Percentiles rank a stretch among this genome's conserved stretches.
Evolutionary conservation across 192 early-diverging fungal species (phyloP).

Genomic region (Coemansia sp.): DNA sequence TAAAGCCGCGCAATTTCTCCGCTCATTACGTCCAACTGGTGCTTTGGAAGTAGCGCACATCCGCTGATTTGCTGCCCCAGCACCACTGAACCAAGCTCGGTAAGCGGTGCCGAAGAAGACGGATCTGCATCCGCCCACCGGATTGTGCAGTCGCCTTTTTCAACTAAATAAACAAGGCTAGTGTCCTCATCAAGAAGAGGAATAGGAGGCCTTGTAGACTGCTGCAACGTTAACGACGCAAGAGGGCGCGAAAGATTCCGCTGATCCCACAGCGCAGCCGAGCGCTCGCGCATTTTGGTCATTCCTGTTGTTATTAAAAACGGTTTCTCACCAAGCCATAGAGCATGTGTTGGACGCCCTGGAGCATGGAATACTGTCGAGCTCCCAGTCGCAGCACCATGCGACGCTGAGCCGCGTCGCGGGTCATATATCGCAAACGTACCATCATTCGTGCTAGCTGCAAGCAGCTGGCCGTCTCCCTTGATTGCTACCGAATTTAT

Average conservation of each 20-base stretch:
- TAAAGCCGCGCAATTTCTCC: slow-evolving; percentile 69
- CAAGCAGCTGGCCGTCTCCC: slow-evolving; percentile 41
- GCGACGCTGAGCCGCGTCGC: not conserved
- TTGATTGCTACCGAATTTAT: slow-evolving; percentile 33
- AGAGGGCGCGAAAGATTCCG: slow-evolving; percentile 63
- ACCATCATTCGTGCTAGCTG: slow-evolving; percentile 32
- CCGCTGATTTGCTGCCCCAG: slow-evolving; percentile 49
- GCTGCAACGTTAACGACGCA: slow-evolving; percentile 61
- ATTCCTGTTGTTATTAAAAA: slow-evolving; percentile 73
- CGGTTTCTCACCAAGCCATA: slow-evolving; percentile 70
- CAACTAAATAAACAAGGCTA: slow-evolving; percentile 68
- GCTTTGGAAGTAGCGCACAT: slow-evolving; percentile 72
- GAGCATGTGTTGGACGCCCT: slow-evolving; percentile 54
- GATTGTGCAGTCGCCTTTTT: slow-evolving; percentile 68
- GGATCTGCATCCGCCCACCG: slow-evolving; percentile 67
- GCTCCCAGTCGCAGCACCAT: slow-evolving; percentile 8
- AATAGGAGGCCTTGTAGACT: slow-evolving; percentile 67
- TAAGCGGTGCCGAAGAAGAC: slow-evolving; percentile 26
- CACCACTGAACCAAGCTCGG: slow-evolving; percentile 38
- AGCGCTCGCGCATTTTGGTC: slow-evolving; percentile 65
- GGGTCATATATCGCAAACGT: slow-evolving; percentile 30
- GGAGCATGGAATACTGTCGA: slow-evolving; percentile 33
- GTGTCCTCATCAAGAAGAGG: slow-evolving; percentile 85
- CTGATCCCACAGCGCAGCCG: slow-evolving; percentile 77
- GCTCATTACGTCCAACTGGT: slow-evolving; percentile 67